Evolutionary conservation across 129 eudicot genomes (phyloP).

Genomic region (Helianthus tuberosus): DNA sequence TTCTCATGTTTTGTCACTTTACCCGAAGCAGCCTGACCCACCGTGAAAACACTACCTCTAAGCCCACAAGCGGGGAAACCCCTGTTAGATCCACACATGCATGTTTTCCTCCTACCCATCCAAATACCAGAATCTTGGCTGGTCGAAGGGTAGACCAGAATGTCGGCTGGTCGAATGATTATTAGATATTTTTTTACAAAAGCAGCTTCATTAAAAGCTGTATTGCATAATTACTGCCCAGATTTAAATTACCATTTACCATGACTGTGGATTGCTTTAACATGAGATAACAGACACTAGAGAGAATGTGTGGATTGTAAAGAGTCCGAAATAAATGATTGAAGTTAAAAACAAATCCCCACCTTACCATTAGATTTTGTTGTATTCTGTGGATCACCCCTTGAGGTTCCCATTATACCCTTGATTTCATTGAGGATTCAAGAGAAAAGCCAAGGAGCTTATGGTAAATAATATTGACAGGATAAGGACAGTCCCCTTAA

Average conservation of each 20-base stretch:
- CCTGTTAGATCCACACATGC: no score
- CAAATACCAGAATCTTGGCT: no score
- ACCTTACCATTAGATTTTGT: constrained; percentile 59
- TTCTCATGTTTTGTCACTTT: no score
- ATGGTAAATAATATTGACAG: constrained; percentile 42
- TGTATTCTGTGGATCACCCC: constrained; percentile 35
- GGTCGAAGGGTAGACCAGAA: no score
- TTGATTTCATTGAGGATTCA: constrained; percentile 26
- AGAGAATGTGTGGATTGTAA: constrained; percentile 34
- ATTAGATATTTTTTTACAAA: background rate
- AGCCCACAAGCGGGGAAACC: no score
- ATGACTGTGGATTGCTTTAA: constrained; percentile 19
- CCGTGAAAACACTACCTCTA: no score
- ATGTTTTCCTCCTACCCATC: no score
- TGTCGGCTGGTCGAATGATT: background rate
- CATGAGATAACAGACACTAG: background rate
- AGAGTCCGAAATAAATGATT: constrained; percentile 50
- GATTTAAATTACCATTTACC: background rate
- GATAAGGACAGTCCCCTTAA: constrained; percentile 66
- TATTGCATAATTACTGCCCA: background rate
- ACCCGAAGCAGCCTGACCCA: no score
- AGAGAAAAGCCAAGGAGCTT: constrained; percentile 36
- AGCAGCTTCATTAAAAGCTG: background rate
- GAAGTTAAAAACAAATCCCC: constrained; percentile 32
- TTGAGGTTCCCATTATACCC: constrained; percentile 48